A percentile compares a stretch with the other conserved stretches of the same genome.
phyloP scores from a whole-genome alignment of 768 basidiomycete species.

The Tricholoma saponaceum region DNA sequence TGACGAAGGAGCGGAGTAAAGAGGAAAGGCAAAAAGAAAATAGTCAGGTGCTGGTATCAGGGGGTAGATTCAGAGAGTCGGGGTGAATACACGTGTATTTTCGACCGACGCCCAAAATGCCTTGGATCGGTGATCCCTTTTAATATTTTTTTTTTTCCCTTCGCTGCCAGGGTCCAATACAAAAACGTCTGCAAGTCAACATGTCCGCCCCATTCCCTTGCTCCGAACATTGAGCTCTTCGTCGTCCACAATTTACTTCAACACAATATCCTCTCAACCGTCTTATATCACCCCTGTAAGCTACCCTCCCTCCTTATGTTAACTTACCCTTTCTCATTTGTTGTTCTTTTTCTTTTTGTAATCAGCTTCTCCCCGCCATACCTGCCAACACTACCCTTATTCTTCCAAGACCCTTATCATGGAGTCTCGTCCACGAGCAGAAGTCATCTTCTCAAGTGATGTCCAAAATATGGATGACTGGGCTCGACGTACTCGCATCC shows the following conservation, averaged over 20 bases:
- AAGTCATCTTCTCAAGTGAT: constrained; percentile 77
- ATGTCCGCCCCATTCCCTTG: constrained; percentile 25
- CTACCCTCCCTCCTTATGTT: constrained; percentile 21
- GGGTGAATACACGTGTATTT: constrained; percentile 77
- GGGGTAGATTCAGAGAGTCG: constrained; percentile 35
- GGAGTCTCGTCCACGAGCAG: constrained; percentile 34
- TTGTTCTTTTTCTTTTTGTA: neutral
- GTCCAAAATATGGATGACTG: constrained; percentile 81
- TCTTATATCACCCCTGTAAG: constrained; percentile 11
- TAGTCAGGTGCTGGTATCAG: constrained; percentile 17
- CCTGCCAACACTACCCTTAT: constrained; percentile 11
- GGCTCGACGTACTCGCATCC: constrained; percentile 75
- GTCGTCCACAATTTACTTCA: constrained; percentile 16
- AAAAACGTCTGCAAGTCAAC: constrained; percentile 34
- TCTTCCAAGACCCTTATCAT: constrained; percentile 15
- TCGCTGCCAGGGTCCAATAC: constrained; percentile 50
- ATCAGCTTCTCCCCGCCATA: constrained; percentile 1
- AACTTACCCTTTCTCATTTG: constrained; percentile 8
- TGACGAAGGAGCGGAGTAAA: neutral
- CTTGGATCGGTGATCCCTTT: constrained; percentile 36
- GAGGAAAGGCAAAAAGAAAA: constrained; percentile 2
- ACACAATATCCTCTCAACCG: neutral
- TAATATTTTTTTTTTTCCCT: constrained; percentile 49
- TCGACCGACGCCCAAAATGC: constrained; percentile 53
- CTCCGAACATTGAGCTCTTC: constrained; percentile 22